phyloP scores from a whole-genome alignment of 176 grass and related monocot species.

The Rhipidocladum racemiflorum region DNA sequence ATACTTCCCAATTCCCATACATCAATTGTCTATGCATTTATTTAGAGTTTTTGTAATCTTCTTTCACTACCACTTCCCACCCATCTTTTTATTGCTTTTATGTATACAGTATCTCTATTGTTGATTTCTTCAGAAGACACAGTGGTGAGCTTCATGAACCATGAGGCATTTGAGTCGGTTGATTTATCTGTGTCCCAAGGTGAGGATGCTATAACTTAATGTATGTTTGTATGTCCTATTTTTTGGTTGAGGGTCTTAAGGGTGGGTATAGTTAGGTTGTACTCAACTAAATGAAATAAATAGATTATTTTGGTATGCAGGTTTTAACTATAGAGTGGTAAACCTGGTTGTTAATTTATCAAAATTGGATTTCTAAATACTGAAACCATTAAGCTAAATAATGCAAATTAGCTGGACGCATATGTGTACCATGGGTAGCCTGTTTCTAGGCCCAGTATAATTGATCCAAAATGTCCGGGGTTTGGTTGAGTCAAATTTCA shows the following conservation, averaged over 20 bases:
- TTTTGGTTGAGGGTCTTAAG: neutral
- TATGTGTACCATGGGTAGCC: no score
- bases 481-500: no score
- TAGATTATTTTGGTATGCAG: neutral
- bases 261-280: neutral
- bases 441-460: no score
- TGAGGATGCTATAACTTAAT: neutral
- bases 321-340: neutral
- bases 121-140: neutral
- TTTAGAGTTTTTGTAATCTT: neutral
- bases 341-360: no score
- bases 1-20: neutral
- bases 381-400: no score
- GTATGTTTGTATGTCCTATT: neutral
- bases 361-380: no score
- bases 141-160: neutral
- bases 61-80: neutral
- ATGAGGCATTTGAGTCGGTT: neutral
- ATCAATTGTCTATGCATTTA: neutral
- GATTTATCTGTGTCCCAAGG: conserved; percentile 10
- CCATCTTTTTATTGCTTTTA: neutral
- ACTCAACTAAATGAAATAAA: neutral
- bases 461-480: no score
- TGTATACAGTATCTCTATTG: neutral
- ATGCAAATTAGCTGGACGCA: no score